Conservation (phyloP, 768 basidiomycete genomes). For the Suillus fuscotomentosus region DNA sequence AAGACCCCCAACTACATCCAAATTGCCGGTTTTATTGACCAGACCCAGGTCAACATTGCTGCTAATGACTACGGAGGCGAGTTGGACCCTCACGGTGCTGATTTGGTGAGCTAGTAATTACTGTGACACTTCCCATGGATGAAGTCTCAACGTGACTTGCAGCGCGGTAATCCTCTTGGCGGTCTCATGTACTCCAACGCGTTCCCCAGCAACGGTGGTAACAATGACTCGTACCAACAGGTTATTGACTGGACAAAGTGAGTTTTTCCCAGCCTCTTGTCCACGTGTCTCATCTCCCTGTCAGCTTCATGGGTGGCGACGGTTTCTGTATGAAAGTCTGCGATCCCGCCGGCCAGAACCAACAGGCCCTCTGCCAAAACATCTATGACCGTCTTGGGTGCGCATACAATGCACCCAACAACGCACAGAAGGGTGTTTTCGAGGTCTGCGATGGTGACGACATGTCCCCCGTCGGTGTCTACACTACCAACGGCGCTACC, state of each 20-base stretch:
- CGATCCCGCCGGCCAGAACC: constrained; percentile 52
- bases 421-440: constrained; percentile 57
- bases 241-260: constrained; percentile 70
- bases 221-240: constrained; percentile 48
- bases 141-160: constrained; percentile 18
- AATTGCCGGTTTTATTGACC: constrained; percentile 62
- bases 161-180: constrained; percentile 74
- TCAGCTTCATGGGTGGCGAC: constrained; percentile 69
- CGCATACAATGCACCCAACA: constrained; percentile 67
- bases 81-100: constrained; percentile 70
- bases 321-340: constrained; percentile 74
- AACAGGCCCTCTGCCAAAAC: constrained; percentile 63
- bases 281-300: constrained; percentile 8
- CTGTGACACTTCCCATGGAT: constrained; percentile 29
- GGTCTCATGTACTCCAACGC: constrained; percentile 60
- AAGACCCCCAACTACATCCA: constrained; percentile 58
- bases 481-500: constrained; percentile 38
- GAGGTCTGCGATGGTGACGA: constrained; percentile 66
- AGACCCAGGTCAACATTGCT: constrained; percentile 52
- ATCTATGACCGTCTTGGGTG: constrained; percentile 76
- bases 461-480: constrained; percentile 58
- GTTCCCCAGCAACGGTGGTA: constrained; percentile 39
- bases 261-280: constrained; percentile 14
- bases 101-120: constrained; percentile 35
- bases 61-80: constrained; percentile 64